Evolutionary conservation across 306 rosid genomes (phyloP), one percentile per base, ranked within the genome.

Genomic region (Fragaria nilgerrensis): DNA sequence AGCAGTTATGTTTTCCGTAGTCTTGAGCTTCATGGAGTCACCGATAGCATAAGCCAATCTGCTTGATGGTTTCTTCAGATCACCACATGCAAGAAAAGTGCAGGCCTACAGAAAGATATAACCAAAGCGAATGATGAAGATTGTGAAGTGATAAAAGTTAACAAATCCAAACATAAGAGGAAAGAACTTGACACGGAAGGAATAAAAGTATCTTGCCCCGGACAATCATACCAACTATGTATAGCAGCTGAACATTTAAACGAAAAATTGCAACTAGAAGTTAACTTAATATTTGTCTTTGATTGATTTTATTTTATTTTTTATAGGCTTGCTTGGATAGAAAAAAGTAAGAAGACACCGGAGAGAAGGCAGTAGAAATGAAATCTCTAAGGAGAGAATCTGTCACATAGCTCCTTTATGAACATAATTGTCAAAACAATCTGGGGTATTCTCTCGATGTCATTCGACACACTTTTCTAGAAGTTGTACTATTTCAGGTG

Each of bases 1-100:
- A 59, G 99, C 94, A n/a, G 89, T 92, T 71, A 95, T 82, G 82
- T 95, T 95, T 73, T 91, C 97, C 80, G 76, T 87, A 68, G 91
- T 86, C 90, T 87, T 95, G 6, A 97, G 99, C 86, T 92, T 92
- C 74, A 88, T 80, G 19, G 93, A 88, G 75, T 89, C 97, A 68
- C 96, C 97, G 41, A 95, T 82, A 75, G 89, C 78, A 76, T 92
- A 95, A 5, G 97, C 99, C 83, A 95, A 87, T 58, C 96, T 86
- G 53, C 82, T 88, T 44, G 99, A 89, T 45, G 99, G 97, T 58
- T 78, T 89, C 84, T 90, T 92, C 74, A 90, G 82, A 85, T 95
- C 99, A 77, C 89, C 84, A 70, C 97, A 92, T 41, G 98, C 99
- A 61, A 95, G 91, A 82, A 95, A 95, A 72, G 99, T 95, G 86